These are phyloP conservation scores for Meyerozyma carpophila DNA, from an alignment of 1,139 yeast species.

Conservation along the genomic window DNA sequence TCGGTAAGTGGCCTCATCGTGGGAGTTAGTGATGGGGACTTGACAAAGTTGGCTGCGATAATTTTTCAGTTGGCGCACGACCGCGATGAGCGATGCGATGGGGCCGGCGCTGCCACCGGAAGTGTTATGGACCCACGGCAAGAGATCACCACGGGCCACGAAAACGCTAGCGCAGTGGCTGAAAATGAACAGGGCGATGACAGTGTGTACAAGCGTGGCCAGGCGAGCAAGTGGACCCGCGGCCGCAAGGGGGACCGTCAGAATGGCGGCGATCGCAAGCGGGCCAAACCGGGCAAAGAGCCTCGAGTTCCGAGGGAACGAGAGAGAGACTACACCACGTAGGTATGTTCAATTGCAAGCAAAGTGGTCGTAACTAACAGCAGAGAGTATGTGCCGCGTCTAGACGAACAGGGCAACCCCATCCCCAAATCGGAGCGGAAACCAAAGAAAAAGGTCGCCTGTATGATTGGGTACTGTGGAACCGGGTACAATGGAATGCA, in stretches of 20 bases:
- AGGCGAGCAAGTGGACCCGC: slow-evolving; percentile 37
- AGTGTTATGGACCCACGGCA: not conserved
- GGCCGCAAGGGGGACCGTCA: slow-evolving; percentile 27
- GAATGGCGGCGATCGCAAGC: slow-evolving; percentile 32
- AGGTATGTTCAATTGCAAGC: slow-evolving; percentile 28
- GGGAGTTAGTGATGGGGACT: not conserved
- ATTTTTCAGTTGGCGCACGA: slow-evolving; percentile 1
- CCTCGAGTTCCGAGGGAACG: slow-evolving; percentile 4
- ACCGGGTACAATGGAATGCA: slow-evolving; percentile 99
- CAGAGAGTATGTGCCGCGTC: slow-evolving; percentile 35
- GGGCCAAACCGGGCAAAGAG: slow-evolving; percentile 18
- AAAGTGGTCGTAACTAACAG: slow-evolving; percentile 17
- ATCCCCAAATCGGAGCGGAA: slow-evolving; percentile 55
- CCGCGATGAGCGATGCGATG: slow-evolving; percentile 1
- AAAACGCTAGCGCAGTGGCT: not conserved
- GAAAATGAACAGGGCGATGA: slow-evolving; percentile 14
- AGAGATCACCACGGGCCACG: not conserved
- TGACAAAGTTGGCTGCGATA: not conserved
- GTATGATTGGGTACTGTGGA: slow-evolving; percentile 94
- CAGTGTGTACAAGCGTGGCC: slow-evolving; percentile 36
- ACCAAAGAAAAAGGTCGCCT: slow-evolving; percentile 87
- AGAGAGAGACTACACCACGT: slow-evolving; percentile 38
- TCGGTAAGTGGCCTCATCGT: slow-evolving; percentile 92
- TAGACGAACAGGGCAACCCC: slow-evolving; percentile 62
- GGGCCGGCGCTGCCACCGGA: not conserved